A percentile compares a stretch with the other conserved stretches of the same genome.
Conservation (phyloP, 257 asterid genomes). For the Marsdenia floribunda region DNA sequence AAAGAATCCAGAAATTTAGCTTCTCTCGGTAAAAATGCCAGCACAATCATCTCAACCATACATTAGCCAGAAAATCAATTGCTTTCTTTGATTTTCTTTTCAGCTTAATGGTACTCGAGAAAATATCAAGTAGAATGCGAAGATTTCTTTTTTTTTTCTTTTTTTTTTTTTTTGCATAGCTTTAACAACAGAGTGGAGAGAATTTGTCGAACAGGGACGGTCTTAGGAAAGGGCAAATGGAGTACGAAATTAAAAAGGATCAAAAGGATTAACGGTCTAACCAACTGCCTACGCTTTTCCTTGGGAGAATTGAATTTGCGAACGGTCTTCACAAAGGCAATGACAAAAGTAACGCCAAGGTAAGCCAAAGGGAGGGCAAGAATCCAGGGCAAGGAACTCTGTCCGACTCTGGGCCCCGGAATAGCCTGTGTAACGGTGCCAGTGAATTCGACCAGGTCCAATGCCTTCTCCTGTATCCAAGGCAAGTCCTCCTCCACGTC, state of each 20-base stretch:
- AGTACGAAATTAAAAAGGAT: not conserved
- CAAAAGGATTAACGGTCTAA: conserved; percentile 9
- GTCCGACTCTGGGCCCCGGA: conserved; percentile 95
- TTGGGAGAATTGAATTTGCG: conserved; percentile 73
- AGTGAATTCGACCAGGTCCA: conserved; percentile 89
- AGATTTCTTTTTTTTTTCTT: no score
- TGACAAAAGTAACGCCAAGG: conserved; percentile 69
- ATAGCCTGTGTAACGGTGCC: conserved; percentile 93
- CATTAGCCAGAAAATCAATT: not conserved
- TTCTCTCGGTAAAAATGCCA: not conserved
- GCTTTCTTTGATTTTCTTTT: not conserved
- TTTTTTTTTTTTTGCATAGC: no score
- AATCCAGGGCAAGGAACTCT: conserved; percentile 85
- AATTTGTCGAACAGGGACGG: not conserved
- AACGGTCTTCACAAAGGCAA: conserved; percentile 77
- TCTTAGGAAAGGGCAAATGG: not conserved
- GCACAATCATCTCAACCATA: not conserved
- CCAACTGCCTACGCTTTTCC: conserved; percentile 77
- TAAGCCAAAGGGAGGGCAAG: conserved; percentile 82
- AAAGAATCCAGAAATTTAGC: no score
- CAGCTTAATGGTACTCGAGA: not conserved
- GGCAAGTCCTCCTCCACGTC: conserved; percentile 93
- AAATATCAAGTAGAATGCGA: not conserved
- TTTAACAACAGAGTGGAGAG: not conserved
- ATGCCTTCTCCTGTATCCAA: conserved; percentile 97